phyloP scores from a whole-genome alignment of 202 grass and related monocot genomes.

The Brachypodium distachyon region DNA sequence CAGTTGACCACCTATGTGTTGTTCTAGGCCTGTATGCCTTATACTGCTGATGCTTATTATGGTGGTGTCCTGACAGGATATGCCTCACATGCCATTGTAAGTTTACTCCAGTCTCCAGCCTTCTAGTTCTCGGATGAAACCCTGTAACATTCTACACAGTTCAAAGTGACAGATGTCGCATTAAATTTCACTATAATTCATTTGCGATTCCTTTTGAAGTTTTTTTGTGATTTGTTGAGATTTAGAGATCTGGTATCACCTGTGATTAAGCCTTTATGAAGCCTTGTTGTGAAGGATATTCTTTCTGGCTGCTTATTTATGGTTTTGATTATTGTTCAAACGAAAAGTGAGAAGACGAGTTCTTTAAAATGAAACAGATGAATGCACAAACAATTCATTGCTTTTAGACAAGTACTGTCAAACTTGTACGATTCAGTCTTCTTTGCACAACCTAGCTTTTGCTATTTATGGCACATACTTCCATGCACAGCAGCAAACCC shows the following conservation, averaged over 20 bases:
- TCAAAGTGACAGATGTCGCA: background rate
- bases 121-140: background rate
- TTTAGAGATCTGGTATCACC: background rate
- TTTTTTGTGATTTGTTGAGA: background rate
- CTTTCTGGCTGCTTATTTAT: conserved; percentile 21
- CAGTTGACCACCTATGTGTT: conserved; percentile 2
- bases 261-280: background rate
- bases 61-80: conserved; percentile 43
- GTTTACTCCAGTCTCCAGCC: background rate
- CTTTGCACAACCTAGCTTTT: background rate
- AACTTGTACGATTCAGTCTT: no score
- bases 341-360: background rate
- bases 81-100: conserved; percentile 38
- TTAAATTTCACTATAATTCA: background rate
- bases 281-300: background rate
- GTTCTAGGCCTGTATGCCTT: conserved; percentile 50
- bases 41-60: conserved; percentile 43
- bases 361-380: background rate
- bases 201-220: background rate
- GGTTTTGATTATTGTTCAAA: conserved; percentile 10
- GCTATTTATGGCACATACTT: background rate
- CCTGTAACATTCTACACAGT: background rate
- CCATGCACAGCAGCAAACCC: background rate
- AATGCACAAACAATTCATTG: background rate
- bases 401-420: no score